These are phyloP conservation scores for Citeromyces siamensis DNA, from an alignment of 1,139 yeast species.

Conservation along the genomic window DNA sequence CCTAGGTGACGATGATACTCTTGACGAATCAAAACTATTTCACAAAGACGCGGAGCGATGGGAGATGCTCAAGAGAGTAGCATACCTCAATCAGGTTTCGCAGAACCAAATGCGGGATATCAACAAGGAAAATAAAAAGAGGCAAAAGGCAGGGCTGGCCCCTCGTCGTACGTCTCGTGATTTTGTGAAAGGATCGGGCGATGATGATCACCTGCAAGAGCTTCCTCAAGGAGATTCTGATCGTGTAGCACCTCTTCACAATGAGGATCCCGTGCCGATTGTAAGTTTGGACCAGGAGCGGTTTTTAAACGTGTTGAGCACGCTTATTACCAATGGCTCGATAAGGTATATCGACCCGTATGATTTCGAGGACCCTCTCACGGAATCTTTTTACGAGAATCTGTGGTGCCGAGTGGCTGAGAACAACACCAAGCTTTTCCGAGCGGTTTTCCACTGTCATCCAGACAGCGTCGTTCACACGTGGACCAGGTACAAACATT, in stretches of 20 bases:
- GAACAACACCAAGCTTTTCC: slow-evolving; percentile 68
- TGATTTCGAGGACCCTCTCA: slow-evolving; percentile 76
- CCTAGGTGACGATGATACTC: slow-evolving; percentile 26
- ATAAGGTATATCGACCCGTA: slow-evolving; percentile 70
- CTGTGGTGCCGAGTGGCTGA: slow-evolving; percentile 82
- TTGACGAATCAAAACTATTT: slow-evolving; percentile 31
- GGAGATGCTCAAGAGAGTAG: slow-evolving; percentile 55
- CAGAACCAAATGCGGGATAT: slow-evolving; percentile 16
- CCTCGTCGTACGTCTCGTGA: slow-evolving; percentile 13
- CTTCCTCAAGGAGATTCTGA: background rate
- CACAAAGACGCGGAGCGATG: slow-evolving; percentile 43
- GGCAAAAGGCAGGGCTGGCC: slow-evolving; percentile 6
- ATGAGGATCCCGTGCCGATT: slow-evolving; percentile 24
- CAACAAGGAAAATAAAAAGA: slow-evolving; percentile 8
- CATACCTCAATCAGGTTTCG: slow-evolving; percentile 51
- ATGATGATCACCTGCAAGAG: background rate
- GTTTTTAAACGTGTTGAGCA: slow-evolving; percentile 28
- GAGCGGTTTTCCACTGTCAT: slow-evolving; percentile 85
- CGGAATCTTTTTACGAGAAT: slow-evolving; percentile 69
- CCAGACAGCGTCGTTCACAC: slow-evolving; percentile 84
- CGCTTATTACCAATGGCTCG: slow-evolving; percentile 21
- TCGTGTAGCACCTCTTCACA: background rate
- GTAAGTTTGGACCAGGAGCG: slow-evolving; percentile 33
- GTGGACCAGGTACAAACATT: slow-evolving; percentile 84
- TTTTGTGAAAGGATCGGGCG: background rate